A percentile compares a stretch with the other conserved stretches of the same genome.
These are phyloP conservation scores for Paecilomyces niveus DNA, from an alignment of 2,329 filamentous ascomycete genomes.

Conservation along the genomic window DNA sequence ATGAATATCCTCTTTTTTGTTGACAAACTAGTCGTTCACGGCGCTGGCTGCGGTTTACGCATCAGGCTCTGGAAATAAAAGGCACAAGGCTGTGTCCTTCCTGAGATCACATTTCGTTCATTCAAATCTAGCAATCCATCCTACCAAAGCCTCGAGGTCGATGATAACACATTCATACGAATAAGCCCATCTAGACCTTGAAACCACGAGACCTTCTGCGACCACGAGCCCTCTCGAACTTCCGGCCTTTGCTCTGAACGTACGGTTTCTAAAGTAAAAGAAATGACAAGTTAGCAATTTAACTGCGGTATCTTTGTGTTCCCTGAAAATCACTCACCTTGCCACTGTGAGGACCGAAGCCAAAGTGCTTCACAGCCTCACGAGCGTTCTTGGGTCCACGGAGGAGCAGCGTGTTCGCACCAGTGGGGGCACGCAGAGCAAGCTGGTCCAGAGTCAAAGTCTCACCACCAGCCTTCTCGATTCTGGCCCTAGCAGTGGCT, in stretches of 20 bases:
- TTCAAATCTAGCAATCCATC: constrained; percentile 2
- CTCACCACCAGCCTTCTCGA: constrained; percentile 89
- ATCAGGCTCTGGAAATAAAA: background rate
- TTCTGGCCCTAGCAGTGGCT: constrained; percentile 87
- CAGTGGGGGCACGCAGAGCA: constrained; percentile 88
- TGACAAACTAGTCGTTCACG: background rate
- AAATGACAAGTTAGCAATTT: constrained; percentile 1
- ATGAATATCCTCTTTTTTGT: background rate
- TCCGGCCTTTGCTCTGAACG: constrained; percentile 96
- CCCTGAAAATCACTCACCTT: constrained; percentile 58
- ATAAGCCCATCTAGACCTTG: constrained; percentile 74
- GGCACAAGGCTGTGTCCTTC: background rate
- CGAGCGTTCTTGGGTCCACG: constrained; percentile 97
- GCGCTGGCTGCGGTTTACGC: background rate
- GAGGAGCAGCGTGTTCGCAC: constrained; percentile 93
- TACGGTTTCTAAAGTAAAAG: constrained; percentile 69
- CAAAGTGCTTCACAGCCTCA: constrained; percentile 99
- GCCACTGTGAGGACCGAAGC: constrained; percentile 94
- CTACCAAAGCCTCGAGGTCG: constrained; percentile 1
- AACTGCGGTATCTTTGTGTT: constrained; percentile 8
- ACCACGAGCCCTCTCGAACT: constrained; percentile 99
- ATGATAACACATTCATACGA: constrained; percentile 1
- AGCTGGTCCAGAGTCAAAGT: constrained; percentile 95
- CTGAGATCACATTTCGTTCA: constrained; percentile 1
- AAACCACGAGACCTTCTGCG: constrained; percentile 97